These are phyloP conservation scores for Neofusicoccum laricinum DNA, from an alignment of 2,329 filamentous ascomycete genomes.

Conservation along the genomic window DNA sequence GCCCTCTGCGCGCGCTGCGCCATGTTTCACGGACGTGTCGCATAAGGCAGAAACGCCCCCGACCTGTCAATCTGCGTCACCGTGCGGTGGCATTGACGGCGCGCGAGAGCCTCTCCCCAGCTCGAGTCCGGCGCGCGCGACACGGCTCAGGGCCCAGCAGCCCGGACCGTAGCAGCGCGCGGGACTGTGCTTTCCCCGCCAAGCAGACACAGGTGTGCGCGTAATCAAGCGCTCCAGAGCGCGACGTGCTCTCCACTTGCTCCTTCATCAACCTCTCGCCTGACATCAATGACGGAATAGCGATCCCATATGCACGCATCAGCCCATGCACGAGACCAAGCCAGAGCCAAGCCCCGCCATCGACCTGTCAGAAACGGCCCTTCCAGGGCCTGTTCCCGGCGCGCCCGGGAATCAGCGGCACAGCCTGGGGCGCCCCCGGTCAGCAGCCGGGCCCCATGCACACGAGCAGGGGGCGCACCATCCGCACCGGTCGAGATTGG, in stretches of 20 bases:
- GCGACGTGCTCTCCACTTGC: slow-evolving; percentile 9
- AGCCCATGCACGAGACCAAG: slow-evolving; percentile 17
- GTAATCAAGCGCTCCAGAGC: slow-evolving; percentile 7
- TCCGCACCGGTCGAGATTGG: slow-evolving; percentile 14
- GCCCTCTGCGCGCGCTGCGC: slow-evolving; percentile 1
- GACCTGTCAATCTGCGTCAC: slow-evolving; percentile 18
- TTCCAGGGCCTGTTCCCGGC: slow-evolving; percentile 14
- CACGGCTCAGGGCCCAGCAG: slow-evolving; percentile 13
- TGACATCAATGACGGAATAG: slow-evolving; percentile 19
- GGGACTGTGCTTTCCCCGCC: background rate
- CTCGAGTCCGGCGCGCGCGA: background rate
- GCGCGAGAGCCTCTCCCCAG: background rate
- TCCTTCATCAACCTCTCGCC: slow-evolving; percentile 16
- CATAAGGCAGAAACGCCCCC: slow-evolving; percentile 15
- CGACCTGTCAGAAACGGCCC: slow-evolving; percentile 18
- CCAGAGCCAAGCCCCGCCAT: slow-evolving; percentile 17
- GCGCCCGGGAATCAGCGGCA: slow-evolving; percentile 14
- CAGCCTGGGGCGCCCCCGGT: background rate
- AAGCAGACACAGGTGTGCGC: background rate
- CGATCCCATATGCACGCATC: slow-evolving; percentile 18
- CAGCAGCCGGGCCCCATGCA: background rate
- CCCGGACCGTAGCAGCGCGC: background rate
- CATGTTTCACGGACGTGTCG: slow-evolving; percentile 17
- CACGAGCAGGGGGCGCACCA: slow-evolving; percentile 14
- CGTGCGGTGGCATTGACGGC: slow-evolving; percentile 4